Conservation (phyloP, 257 asterid genomes). For the Petunia axillaris region DNA sequence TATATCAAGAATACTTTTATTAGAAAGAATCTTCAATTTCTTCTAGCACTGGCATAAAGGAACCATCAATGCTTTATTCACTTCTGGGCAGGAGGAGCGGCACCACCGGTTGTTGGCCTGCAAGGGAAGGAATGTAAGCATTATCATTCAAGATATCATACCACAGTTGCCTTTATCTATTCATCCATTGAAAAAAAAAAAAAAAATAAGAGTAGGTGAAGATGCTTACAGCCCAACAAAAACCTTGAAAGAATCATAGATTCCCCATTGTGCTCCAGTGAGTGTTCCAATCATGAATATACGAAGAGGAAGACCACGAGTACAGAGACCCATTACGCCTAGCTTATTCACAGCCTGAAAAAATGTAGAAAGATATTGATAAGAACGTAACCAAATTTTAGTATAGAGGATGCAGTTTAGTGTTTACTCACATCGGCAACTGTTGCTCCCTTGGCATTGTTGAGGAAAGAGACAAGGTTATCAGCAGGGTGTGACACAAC, state of each 20-base stretch:
- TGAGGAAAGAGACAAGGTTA: constrained; percentile 82
- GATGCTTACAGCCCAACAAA: constrained; percentile 59
- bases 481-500: constrained; percentile 85
- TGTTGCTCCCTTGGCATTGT: constrained; percentile 86
- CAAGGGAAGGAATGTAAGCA: constrained; percentile 17
- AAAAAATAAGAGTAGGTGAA: not conserved
- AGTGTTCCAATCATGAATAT: constrained; percentile 67
- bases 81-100: constrained; percentile 45
- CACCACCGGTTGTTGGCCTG: constrained; percentile 78
- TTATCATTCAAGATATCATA: not conserved
- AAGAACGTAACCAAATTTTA: not conserved
- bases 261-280: constrained; percentile 70
- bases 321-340: constrained; percentile 62
- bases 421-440: constrained; percentile 59
- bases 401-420: not conserved
- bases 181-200: not conserved
- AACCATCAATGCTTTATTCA: constrained; percentile 25
- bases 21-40: constrained; percentile 6
- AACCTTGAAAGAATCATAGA: constrained; percentile 69
- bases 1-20: not conserved
- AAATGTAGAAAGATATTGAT: not conserved
- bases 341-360: constrained; percentile 63
- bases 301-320: constrained; percentile 75
- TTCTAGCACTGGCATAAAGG: not conserved
- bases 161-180: not conserved